These are phyloP conservation scores for Triticum dicoccoides DNA, from an alignment of 176 grass and related monocot species.

Conservation along the genomic window DNA sequence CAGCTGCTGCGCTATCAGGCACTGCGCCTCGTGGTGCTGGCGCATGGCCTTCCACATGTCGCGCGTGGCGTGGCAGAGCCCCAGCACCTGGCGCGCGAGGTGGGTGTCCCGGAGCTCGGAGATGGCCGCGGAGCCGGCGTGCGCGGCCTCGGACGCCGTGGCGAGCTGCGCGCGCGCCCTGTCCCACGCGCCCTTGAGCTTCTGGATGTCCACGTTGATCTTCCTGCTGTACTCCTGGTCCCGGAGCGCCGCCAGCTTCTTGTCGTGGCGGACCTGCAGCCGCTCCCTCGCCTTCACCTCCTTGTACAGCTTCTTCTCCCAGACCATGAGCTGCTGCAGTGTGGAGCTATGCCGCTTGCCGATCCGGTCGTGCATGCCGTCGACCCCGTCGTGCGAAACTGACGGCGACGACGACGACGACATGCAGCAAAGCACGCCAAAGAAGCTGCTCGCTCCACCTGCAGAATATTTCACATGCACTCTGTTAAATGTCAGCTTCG, in stretches of 20 bases:
- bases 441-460: conserved; percentile 56
- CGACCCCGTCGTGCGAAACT: conserved; percentile 41
- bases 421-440: conserved; percentile 57
- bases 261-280: conserved; percentile 66
- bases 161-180: conserved; percentile 46
- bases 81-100: conserved; percentile 62
- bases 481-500: background rate
- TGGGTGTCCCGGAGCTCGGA: conserved; percentile 57
- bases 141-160: conserved; percentile 37
- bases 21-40: conserved; percentile 59
- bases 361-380: conserved; percentile 17
- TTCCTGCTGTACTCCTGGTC: conserved; percentile 60
- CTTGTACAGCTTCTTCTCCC: conserved; percentile 87
- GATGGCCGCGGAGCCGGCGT: conserved; percentile 46
- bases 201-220: conserved; percentile 46
- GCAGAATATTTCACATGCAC: background rate
- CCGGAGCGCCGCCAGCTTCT: conserved; percentile 42
- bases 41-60: conserved; percentile 63
- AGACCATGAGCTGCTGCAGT: conserved; percentile 71
- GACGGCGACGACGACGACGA: conserved; percentile 39
- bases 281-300: conserved; percentile 74
- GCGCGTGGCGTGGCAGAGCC: conserved; percentile 47
- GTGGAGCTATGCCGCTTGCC: conserved; percentile 53
- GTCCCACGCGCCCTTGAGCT: conserved; percentile 59
- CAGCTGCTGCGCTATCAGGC: conserved; percentile 61